Evolutionary conservation across 768 basidiomycete species (phyloP).

Genomic region (Tulasnella sp.): DNA sequence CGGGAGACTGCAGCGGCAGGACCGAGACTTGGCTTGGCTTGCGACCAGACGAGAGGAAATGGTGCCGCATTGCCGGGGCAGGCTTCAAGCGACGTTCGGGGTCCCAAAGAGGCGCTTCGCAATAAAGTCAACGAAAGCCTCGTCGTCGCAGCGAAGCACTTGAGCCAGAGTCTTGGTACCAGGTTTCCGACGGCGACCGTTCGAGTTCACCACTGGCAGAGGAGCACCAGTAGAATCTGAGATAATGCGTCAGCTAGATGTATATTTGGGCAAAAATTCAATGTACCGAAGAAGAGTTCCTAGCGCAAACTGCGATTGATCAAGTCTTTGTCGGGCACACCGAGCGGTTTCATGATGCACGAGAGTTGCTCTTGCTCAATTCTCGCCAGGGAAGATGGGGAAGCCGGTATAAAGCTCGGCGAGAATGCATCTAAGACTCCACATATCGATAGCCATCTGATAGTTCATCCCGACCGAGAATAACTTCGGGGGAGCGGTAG

Average conservation of each 20-base stretch:
- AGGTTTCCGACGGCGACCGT: conserved; percentile 84
- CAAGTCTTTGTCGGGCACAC: conserved; percentile 89
- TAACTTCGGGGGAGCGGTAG: conserved; percentile 99
- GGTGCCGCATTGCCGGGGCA: conserved; percentile 81
- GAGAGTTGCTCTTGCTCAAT: conserved; percentile 96
- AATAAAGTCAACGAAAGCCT: conserved; percentile 93
- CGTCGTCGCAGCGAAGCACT: conserved; percentile 85
- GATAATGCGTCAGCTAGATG: background rate
- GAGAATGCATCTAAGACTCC: conserved; percentile 96
- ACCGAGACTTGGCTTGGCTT: conserved; percentile 22
- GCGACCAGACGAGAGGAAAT: conserved; percentile 61
- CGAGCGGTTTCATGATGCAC: conserved; percentile 99
- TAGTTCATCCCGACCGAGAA: conserved; percentile 98
- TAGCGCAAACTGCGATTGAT: conserved; percentile 88
- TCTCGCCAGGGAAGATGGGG: conserved; percentile 98
- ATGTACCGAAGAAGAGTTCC: conserved; percentile 89
- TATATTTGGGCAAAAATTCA: background rate
- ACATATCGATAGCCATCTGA: conserved; percentile 99
- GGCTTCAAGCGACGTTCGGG: conserved; percentile 94
- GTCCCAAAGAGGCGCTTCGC: conserved; percentile 97
- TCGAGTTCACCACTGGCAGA: conserved; percentile 88
- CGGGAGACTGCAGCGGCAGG: conserved; percentile 23
- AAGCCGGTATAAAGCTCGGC: conserved; percentile 96
- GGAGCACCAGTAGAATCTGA: conserved; percentile 89
- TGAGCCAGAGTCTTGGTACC: conserved; percentile 82